Base-by-base conservation (phyloP, 148 eudicot species). In the Cornus controversa region DNA sequence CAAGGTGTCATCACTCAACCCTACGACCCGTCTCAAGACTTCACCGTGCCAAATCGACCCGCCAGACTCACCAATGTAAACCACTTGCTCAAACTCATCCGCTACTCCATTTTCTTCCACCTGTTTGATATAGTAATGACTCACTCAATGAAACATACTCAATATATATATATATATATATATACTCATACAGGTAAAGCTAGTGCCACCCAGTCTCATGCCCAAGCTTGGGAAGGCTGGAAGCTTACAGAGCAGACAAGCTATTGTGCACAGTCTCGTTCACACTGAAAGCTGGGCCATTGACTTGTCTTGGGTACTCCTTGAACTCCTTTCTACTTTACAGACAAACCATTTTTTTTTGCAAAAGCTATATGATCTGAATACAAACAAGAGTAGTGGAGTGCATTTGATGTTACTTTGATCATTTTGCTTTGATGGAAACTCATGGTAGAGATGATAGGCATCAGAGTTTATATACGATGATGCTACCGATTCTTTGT, bases 281-380 rank as follows among this genome's bases (percentile, higher is more conserved):
- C 96, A 96, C 69, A 96, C 76, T 14, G 99, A 96, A 81, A 96
- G 99, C 84, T 96, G 99, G 99, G 99, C 98, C 16, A 91, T 96
- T 78, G 99, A 96, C 81, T 89, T 96, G 77, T 96, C 99, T 78
- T 96, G 99, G 99, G 98, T 91, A 90, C 54, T 67, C 10, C 15
- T 47, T 65, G 62, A 60, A 60, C 25, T 60, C 8, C 1, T n/a
- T 60, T n/a, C 3, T 60, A 18, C 64, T 60, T 50, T 50, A 50
- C 57, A 50, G 4, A 45, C 50, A 45, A 45, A 11, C 13, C 13
- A 45, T 45, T 8, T 45, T 31, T 29, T 31, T 0, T 40, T 40
- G 45, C 57, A 13, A 27, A 26, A 27, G 40, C 62, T 47, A 57
- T 67, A 29, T 67, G 37, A 27, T 8, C 1, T 27, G 15, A 64